Evolutionary conservation across 805 yeast species (phyloP).

Genomic region (Ascoidea tarda): DNA sequence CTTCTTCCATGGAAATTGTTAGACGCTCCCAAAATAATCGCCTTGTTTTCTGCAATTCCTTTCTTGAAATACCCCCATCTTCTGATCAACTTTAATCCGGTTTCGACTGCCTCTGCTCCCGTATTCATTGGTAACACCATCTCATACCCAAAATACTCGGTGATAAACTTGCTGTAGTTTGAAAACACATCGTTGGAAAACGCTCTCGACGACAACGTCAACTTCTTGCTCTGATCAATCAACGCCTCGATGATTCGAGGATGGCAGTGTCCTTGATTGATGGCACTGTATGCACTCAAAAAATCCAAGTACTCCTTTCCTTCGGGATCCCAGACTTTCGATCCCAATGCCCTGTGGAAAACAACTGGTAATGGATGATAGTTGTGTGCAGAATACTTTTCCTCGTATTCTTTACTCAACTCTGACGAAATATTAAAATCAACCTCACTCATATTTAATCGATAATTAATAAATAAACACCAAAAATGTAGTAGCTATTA

Average conservation of each 20-base stretch:
- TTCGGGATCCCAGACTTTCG: constrained; percentile 97
- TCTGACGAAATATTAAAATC: constrained; percentile 42
- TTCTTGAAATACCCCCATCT: constrained; percentile 92
- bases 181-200: constrained; percentile 86
- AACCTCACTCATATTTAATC: constrained; percentile 10
- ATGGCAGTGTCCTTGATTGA: constrained; percentile 96
- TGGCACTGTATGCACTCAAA: constrained; percentile 91
- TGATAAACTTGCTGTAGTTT: constrained; percentile 70
- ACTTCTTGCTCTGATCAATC: constrained; percentile 68
- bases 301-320: constrained; percentile 90
- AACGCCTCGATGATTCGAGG: constrained; percentile 81
- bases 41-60: constrained; percentile 71
- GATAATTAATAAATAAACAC: too few species aligned
- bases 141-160: constrained; percentile 83
- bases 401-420: constrained; percentile 55
- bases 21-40: constrained; percentile 75
- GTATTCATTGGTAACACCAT: constrained; percentile 96
- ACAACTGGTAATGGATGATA: constrained; percentile 96
- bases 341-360: constrained; percentile 74
- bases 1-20: constrained; percentile 96
- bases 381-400: constrained; percentile 85
- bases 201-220: constrained; percentile 86
- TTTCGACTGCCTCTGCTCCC: constrained; percentile 98
- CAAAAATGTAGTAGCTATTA: too few species aligned
- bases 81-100: constrained; percentile 87